phyloP scores from a whole-genome alignment of 768 basidiomycete genomes.

The Phlebiopsis flavidoalba region DNA sequence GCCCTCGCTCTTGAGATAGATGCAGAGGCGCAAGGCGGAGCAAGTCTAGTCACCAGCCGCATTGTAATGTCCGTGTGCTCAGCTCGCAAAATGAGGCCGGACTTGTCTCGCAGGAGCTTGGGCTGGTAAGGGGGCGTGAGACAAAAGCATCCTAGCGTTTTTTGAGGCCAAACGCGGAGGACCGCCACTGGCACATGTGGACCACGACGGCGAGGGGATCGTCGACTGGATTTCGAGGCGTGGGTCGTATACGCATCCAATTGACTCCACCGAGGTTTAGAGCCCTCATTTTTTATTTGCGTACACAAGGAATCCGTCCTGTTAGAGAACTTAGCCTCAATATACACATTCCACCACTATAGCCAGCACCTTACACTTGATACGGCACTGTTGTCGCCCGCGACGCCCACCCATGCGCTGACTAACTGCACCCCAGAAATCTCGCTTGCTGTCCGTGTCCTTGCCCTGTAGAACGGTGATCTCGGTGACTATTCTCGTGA shows the following conservation, averaged over 20 bases:
- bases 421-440: conserved; percentile 77
- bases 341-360: conserved; percentile 1
- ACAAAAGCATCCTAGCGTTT: no score
- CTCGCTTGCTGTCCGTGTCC: conserved; percentile 68
- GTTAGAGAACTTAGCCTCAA: not conserved
- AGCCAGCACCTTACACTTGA: conserved; percentile 66
- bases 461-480: conserved; percentile 69
- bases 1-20: no score
- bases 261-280: conserved; percentile 66
- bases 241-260: conserved; percentile 76
- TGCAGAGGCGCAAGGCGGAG: no score
- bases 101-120: no score
- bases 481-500: conserved; percentile 69
- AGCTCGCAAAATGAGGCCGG: no score
- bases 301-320: conserved; percentile 79
- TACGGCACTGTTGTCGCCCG: conserved; percentile 79
- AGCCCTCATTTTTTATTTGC: conserved; percentile 66
- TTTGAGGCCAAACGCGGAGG: no score
- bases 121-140: no score
- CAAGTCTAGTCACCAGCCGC: no score
- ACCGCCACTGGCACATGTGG: no score
- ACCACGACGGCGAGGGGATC: no score
- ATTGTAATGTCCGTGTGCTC: no score
- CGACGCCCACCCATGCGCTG: conserved; percentile 72
- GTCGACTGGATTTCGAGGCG: no score